Conservation (phyloP, 2,329 filamentous ascomycete species). For the Epichloe gansuensis region DNA sequence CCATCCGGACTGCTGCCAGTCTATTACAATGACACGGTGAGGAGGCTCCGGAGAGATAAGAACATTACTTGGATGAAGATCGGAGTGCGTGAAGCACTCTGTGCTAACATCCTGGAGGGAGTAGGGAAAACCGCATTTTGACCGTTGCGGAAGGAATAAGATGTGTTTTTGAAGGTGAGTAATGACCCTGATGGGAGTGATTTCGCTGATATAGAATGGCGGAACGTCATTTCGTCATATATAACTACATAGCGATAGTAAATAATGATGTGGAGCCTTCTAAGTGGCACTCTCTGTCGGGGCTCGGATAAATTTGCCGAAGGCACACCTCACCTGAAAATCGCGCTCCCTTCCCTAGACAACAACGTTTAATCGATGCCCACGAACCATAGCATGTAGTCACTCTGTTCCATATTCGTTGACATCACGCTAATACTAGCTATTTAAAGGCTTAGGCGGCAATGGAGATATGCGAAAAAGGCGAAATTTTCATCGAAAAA, state of each 20-base stretch:
- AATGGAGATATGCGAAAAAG: no score
- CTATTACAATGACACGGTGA: constrained; percentile 1
- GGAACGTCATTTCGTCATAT: neutral
- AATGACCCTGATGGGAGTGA: neutral
- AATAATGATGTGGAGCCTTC: no score
- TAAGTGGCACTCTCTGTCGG: no score
- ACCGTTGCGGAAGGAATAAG: neutral
- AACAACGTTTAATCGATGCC: no score
- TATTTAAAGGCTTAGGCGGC: no score
- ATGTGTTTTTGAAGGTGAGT: neutral
- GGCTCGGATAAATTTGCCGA: no score
- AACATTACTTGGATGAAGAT: constrained; percentile 6
- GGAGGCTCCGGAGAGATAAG: neutral
- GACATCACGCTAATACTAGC: no score
- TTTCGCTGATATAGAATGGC: neutral
- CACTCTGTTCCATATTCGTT: no score
- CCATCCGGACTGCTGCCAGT: constrained; percentile 5
- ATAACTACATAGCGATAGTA: neutral
- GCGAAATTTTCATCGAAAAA: no score
- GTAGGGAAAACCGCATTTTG: neutral
- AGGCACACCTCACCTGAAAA: no score
- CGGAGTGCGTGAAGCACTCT: constrained; percentile 2
- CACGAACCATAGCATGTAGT: no score
- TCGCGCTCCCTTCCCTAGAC: no score
- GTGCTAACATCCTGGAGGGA: neutral